Evolutionary conservation across 768 basidiomycete species (phyloP).

Genomic region (Termitomyces sp.): DNA sequence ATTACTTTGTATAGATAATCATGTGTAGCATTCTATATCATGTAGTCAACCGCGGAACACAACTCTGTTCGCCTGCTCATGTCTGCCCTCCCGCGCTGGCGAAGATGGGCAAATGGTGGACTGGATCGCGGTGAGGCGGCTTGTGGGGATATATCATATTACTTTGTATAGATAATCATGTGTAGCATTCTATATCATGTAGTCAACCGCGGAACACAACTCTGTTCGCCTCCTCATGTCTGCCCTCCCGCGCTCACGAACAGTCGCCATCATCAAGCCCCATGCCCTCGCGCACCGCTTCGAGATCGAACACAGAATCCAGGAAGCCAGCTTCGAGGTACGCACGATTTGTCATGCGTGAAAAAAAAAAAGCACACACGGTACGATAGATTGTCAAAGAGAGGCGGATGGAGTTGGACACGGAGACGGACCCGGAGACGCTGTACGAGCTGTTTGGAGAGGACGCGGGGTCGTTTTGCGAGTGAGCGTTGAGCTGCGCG

Average conservation of each 20-base stretch:
- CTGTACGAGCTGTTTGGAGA: conserved; percentile 77
- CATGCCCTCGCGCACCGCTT: conserved; percentile 70
- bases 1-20: conserved; percentile 10
- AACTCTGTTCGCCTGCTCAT: too few relatives aligned
- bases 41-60: too few relatives aligned
- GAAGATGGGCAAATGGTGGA: too few relatives aligned
- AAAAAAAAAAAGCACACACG: not conserved
- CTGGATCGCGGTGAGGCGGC: too few relatives aligned
- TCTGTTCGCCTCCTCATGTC: too few relatives aligned
- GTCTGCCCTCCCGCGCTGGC: too few relatives aligned
- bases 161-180: conserved; percentile 8
- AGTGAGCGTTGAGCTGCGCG: conserved; percentile 40
- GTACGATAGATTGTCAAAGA: conserved; percentile 70
- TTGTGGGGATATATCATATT: not conserved
- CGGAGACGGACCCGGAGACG: conserved; percentile 74
- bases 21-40: not conserved
- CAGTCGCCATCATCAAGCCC: conserved; percentile 80
- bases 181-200: too few relatives aligned
- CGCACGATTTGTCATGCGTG: conserved; percentile 31
- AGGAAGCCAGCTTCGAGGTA: conserved; percentile 81
- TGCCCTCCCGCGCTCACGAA: conserved; percentile 31
- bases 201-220: too few relatives aligned
- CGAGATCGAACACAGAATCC: conserved; percentile 74
- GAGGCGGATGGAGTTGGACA: conserved; percentile 84
- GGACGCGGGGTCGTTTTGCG: conserved; percentile 65